These are phyloP conservation scores for Claviceps sp. DNA, from an alignment of 2,329 filamentous ascomycete species.

Conservation along the genomic window DNA sequence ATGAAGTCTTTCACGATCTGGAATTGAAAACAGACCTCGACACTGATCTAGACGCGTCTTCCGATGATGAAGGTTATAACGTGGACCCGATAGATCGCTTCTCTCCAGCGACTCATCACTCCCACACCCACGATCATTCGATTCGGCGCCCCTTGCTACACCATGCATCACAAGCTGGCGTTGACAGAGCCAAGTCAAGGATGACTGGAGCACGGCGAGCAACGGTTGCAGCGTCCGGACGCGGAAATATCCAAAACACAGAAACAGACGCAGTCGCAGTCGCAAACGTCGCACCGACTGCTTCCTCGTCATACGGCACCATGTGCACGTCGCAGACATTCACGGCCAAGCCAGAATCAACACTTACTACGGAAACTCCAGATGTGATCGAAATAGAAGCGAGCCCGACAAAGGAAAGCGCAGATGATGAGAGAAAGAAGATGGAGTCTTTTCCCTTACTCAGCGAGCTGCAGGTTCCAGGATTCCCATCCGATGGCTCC, in stretches of 20 bases:
- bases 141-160: conserved; percentile 12
- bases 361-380: conserved; percentile 6
- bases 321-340: conserved; percentile 15
- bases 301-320: conserved; percentile 20
- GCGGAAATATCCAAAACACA: conserved; percentile 5
- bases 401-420: background rate
- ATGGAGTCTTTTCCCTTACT: conserved; percentile 14
- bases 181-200: background rate
- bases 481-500: conserved; percentile 2
- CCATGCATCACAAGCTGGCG: background rate
- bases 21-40: conserved; percentile 18
- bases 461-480: conserved; percentile 7
- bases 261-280: conserved; percentile 1
- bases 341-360: background rate
- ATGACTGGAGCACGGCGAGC: conserved; percentile 4
- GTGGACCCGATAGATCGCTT: conserved; percentile 12
- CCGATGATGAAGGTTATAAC: conserved; percentile 18
- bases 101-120: conserved; percentile 14
- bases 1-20: conserved; percentile 40
- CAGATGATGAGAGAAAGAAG: background rate
- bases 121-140: conserved; percentile 4
- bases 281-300: background rate
- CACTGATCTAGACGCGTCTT: conserved; percentile 18
- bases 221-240: conserved; percentile 9
- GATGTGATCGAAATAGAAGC: conserved; percentile 3